Evolutionary conservation across 768 basidiomycete genomes (phyloP), one percentile per base, ranked within the genome.

Genomic region (Erythrobasidium yunnanense): DNA sequence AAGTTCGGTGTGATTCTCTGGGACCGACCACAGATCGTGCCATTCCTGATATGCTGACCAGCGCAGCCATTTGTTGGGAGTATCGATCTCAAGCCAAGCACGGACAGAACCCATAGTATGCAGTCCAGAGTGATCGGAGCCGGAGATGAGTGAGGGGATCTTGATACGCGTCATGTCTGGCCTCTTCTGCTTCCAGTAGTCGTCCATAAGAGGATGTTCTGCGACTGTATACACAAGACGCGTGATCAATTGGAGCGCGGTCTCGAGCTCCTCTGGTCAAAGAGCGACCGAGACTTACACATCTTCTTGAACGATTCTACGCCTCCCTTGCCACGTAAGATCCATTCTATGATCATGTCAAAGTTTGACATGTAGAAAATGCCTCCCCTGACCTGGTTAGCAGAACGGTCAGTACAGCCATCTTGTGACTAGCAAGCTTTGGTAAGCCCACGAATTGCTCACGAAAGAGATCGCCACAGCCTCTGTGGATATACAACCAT

Each of bases 381-480:
- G 23, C 67, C n/a, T n/a, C n/a, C n/a, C n/a, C n/a, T n/a, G n/a
- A n/a, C n/a, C n/a, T n/a, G n/a, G n/a, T n/a, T n/a, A n/a, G n/a
- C n/a, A n/a, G n/a, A n/a, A n/a, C n/a, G n/a, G n/a, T n/a, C n/a
- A n/a, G n/a, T n/a, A n/a, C n/a, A n/a, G n/a, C n/a, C n/a, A n/a
- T n/a, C n/a, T n/a, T n/a, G n/a, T n/a, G n/a, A n/a, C n/a, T n/a
- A n/a, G n/a, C n/a, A n/a, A n/a, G n/a, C n/a, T n/a, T n/a, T n/a
- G n/a, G n/a, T n/a, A n/a, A 66, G 13, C 69, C 62, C 7, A 38
- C 63, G 32, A 70, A 70, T 45, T 70, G 69, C 52, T 70, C 69
- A 17, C 69, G 60, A 45, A 53, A 70, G 20, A 70, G 49, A 49
- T 70, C 69, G 23, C 62, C 66, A 49, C 67, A 70, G 1, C 53